Base-by-base conservation (phyloP, 768 basidiomycete genomes). In the Pleurotus cornucopiae region DNA sequence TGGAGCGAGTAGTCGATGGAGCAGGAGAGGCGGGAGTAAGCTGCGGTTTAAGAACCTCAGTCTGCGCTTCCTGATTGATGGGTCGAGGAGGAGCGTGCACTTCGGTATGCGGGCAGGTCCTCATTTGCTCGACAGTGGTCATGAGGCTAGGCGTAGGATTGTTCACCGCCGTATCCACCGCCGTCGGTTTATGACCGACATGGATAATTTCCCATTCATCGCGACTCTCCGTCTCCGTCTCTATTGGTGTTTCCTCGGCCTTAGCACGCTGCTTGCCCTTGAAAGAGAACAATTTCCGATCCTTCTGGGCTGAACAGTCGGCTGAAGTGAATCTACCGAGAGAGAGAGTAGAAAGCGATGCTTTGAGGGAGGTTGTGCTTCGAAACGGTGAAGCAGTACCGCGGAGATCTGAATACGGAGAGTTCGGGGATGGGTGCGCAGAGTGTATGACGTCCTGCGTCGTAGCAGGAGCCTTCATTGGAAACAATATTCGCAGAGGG, bases 401-500 rank as follows among this genome's bases (percentile, higher is more conserved):
- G 55, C 69, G 62, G 54, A 67, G 69, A 47, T 66, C 66, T 13
- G 73, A 68, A 57, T 77, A 73, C 3, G 78, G 76, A 2, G 77
- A 75, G 3, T 70, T 57, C 11, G 73, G 68, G 2, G 73, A 67
- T 6, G 74, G 71, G 57, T 73, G 73, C 1, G 75, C 75, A n/a
- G 79, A 77, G 46, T 74, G 66, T 6, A 73, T 64, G 39, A 73
- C 71, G 34, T 75, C 72, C 20, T 71, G 65, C 11, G 30, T 34
- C 5, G 68, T 61, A 41, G 57, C 65, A 52, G 66, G 64, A n/a
- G 69, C 62, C 48, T 72, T 72, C 26, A 73, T 67, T 25, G 76
- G 75, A 49, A 80, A 78, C 23, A 82, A 66, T 1, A 76, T 78
- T 20, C 75, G 71, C 16, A 82, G 66, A 0, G 80, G 78, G 5